Base-by-base conservation (phyloP, 2,329 filamentous ascomycete genomes). In the Aspergillus quadricinctus region DNA sequence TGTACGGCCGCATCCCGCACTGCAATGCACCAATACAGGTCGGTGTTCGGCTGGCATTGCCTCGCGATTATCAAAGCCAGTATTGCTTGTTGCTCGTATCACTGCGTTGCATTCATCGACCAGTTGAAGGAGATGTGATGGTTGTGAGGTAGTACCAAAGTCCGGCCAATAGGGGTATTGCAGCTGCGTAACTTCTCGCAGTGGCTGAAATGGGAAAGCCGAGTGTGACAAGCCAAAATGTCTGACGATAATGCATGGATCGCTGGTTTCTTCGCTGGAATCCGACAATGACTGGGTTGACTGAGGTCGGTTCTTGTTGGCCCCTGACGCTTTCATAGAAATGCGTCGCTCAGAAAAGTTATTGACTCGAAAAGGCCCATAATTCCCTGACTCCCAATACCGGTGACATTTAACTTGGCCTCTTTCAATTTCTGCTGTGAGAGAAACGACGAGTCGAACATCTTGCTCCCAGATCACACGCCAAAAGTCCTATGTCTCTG, bases 121-220 rank as follows among this genome's bases (percentile, higher is more conserved):
- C 17, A 99, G 77, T 1, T 88, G 89, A 17, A 99, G 81, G 1
- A 99, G 81, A 66, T 97, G 92, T 4, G 86, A 85, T 1, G 94
- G 92, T 66, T 95, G 89, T 0, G 94, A 92, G 0, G 93, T 93
- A 0, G 92, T 88, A 21, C 94, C 94, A 73, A 97, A 97, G 69
- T 99, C 94, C 0, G 94, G 94, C 94, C 94, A 99, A n/a, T 88
- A 87, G 0, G 91, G 86, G 71, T 97, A 97, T 69, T 97, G 92
- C 14, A 99, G 78, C 65, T 99, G 94, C 0, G 92, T 97, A 59
- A 99, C 88, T 73, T 97, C 92, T 25, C 93, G 88, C 63, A 96
- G 88, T 0, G 91, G 89, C 21, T 86, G 84, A 68, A 96, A 97
- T 0, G 93, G 92, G 56, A 89, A 83, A 1, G 83, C 79, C 2